Percentiles rank a stretch among this genome's conserved stretches.
Conservation (phyloP, 345 rosid genomes). For the Arabidopsis thaliana region DNA sequence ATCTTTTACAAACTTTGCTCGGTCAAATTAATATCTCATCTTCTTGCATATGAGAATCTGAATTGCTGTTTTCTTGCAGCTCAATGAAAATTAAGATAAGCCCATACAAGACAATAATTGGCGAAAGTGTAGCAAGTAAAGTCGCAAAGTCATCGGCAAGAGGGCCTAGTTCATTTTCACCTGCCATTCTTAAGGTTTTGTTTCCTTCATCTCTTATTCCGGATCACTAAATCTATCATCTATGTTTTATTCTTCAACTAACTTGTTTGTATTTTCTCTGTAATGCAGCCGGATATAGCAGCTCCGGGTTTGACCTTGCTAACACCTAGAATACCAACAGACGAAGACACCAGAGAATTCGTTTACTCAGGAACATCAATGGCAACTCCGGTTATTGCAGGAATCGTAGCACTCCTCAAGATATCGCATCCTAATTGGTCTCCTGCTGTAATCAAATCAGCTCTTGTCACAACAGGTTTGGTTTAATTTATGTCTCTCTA, state of each 20-base stretch:
- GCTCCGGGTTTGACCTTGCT: slow-evolving; percentile 26
- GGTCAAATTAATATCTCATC: slow-evolving; percentile 9
- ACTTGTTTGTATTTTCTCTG: neutral
- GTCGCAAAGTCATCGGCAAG: slow-evolving; percentile 12
- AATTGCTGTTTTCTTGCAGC: slow-evolving; percentile 13
- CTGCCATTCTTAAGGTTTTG: slow-evolving; percentile 35
- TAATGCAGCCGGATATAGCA: slow-evolving; percentile 39
- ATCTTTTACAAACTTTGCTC: slow-evolving; percentile 2
- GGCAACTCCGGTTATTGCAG: slow-evolving; percentile 66
- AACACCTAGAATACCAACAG: slow-evolving; percentile 29
- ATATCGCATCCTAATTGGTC: slow-evolving; percentile 59
- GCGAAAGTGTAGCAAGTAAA: slow-evolving; percentile 24
- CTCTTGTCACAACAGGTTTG: slow-evolving; percentile 60
- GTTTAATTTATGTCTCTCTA: neutral
- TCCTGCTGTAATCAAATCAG: slow-evolving; percentile 65
- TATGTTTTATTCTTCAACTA: neutral
- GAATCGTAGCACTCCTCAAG: slow-evolving; percentile 47
- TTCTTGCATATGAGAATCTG: slow-evolving; percentile 14
- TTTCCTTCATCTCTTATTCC: neutral
- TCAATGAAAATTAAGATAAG: slow-evolving; percentile 29
- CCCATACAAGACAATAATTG: slow-evolving; percentile 19
- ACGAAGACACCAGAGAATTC: slow-evolving; percentile 28
- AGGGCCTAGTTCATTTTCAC: slow-evolving; percentile 38
- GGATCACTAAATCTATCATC: neutral
- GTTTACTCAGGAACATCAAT: slow-evolving; percentile 61